Conservation (phyloP, 306 rosid genomes). For the Pterocarpus santalinus region DNA sequence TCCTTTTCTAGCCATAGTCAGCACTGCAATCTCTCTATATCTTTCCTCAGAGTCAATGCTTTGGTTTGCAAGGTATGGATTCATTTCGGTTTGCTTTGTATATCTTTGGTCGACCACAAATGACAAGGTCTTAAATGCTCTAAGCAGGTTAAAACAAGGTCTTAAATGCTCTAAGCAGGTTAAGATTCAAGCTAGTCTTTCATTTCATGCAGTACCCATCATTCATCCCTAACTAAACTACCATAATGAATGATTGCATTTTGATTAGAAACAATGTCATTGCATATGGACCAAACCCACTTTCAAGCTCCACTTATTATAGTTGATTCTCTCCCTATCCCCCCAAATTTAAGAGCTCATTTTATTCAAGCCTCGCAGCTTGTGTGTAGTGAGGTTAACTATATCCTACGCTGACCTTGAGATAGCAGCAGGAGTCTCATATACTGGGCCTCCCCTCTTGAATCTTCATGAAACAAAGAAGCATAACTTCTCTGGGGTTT, state of each 20-base stretch:
- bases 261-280: slow-evolving; percentile 1
- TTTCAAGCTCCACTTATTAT: neutral
- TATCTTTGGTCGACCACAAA: neutral
- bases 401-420: too few species aligned
- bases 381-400: neutral
- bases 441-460: too few species aligned
- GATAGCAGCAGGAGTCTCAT: too few species aligned
- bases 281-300: neutral
- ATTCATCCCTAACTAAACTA: neutral
- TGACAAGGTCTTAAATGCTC: neutral
- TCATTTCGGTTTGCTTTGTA: slow-evolving; percentile 7
- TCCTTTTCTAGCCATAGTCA: neutral
- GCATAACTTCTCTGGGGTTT: neutral
- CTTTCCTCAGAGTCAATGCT: neutral
- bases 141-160: neutral
- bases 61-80: neutral
- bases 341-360: neutral
- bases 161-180: neutral
- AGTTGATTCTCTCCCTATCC: neutral
- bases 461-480: too few species aligned
- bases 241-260: neutral
- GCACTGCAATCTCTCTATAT: neutral
- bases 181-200: neutral
- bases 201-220: neutral
- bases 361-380: neutral